Evolutionary conservation across 169 alveolate species (phyloP).

Genomic region (Eimeria nieschulzi): DNA sequence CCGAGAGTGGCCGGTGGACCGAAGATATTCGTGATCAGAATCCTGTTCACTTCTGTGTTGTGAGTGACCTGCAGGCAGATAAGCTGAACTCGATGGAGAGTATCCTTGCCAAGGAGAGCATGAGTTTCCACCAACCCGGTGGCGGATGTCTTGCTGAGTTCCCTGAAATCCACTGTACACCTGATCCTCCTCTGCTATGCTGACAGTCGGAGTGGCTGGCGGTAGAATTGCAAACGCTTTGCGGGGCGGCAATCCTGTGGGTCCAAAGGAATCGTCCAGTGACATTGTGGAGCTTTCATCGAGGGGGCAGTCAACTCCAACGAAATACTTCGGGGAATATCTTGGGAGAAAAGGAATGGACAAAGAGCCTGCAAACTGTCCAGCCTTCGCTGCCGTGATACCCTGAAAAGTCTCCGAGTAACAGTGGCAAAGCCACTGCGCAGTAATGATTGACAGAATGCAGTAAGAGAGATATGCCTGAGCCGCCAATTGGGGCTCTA

Average conservation of each 20-base stretch:
- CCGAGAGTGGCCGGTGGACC: not conserved
- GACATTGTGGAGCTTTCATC: not conserved
- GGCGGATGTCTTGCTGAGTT: slow-evolving; percentile 1
- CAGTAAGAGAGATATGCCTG: slow-evolving; percentile 47
- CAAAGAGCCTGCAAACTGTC: not conserved
- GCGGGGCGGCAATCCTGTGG: not conserved
- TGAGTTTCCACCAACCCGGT: not conserved
- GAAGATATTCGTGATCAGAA: not conserved
- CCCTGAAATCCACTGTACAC: not conserved
- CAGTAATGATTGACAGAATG: slow-evolving; percentile 33
- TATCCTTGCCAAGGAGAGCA: not conserved
- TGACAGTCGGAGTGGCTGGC: not conserved
- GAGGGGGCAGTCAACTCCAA: not conserved
- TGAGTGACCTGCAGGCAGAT: not conserved
- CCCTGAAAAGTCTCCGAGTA: slow-evolving; percentile 9
- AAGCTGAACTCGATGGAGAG: not conserved
- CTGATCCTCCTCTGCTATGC: not conserved
- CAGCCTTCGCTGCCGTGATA: not conserved
- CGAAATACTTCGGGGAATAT: not conserved
- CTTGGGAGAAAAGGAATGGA: slow-evolving; percentile 42
- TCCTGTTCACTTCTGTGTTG: not conserved
- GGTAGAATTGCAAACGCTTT: not conserved
- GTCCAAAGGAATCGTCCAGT: not conserved
- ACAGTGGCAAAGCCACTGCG: slow-evolving; percentile 56
- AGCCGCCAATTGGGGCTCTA: slow-evolving; percentile 39